A percentile compares a stretch with the other conserved stretches of the same genome.
These are phyloP conservation scores for Penicillium coprophilum DNA, from an alignment of 495 filamentous ascomycete genomes.

Conservation along the genomic window DNA sequence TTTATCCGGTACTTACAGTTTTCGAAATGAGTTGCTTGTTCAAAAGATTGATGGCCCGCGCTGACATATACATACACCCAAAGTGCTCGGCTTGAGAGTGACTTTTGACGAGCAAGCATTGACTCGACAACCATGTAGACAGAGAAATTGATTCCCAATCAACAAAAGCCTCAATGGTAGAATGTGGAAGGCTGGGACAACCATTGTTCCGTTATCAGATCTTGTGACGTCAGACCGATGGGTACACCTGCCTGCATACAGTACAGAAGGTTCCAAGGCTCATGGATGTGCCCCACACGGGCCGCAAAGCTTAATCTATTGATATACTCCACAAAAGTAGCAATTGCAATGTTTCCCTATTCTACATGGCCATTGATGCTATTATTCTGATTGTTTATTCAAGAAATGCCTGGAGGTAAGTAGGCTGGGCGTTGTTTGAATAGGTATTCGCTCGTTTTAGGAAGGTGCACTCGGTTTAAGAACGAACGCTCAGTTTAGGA, in stretches of 20 bases:
- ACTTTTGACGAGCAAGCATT: background rate
- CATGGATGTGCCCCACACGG: conserved; percentile 7
- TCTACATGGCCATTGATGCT: background rate
- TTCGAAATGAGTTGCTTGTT: background rate
- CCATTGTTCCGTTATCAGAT: background rate
- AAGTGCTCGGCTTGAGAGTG: background rate
- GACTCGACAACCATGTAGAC: background rate
- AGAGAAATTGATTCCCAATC: background rate
- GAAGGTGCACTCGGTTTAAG: conserved; percentile 4
- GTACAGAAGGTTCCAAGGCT: no score
- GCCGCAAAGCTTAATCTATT: conserved; percentile 17
- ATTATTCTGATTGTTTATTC: background rate
- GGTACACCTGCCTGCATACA: no score
- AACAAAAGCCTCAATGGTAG: background rate
- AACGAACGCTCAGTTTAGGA: background rate
- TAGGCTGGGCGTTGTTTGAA: background rate
- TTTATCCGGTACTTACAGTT: background rate
- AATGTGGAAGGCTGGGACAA: background rate
- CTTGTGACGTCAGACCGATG: background rate
- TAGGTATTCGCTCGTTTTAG: background rate
- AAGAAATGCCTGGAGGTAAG: background rate
- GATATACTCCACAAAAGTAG: conserved; percentile 2
- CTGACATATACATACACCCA: background rate
- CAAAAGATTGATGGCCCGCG: background rate
- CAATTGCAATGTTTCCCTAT: background rate